Evolutionary conservation across 208 protist species (phyloP).

Genomic region (Strigomonas oncopelti): DNA sequence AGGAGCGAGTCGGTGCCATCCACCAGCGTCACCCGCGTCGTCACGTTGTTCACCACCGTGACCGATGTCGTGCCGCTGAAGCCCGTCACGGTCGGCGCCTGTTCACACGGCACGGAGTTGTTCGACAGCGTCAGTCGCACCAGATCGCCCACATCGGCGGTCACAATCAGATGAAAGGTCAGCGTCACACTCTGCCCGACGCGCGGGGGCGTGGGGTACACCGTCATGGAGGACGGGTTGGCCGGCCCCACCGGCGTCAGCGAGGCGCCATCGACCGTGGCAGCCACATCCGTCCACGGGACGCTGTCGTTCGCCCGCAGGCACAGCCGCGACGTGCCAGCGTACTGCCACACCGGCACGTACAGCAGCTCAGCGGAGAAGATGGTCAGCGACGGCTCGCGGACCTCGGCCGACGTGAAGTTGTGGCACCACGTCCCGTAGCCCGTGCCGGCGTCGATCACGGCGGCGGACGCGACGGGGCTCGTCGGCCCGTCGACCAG

Average conservation of each 20-base stretch:
- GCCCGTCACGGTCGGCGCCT: constrained; percentile 26
- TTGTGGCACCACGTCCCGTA: constrained; percentile 86
- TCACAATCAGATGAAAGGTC: constrained; percentile 60
- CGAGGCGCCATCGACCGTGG: constrained; percentile 24
- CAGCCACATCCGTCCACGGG: constrained; percentile 63
- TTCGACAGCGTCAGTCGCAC: constrained; percentile 43
- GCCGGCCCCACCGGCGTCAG: constrained; percentile 39
- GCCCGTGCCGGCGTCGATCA: constrained; percentile 35
- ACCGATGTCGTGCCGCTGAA: constrained; percentile 39
- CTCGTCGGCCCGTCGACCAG: constrained; percentile 20
- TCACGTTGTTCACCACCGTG: constrained; percentile 31
- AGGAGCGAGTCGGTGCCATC: constrained; percentile 64
- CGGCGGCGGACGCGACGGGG: constrained; percentile 24
- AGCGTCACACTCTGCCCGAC: constrained; percentile 85
- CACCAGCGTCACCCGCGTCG: constrained; percentile 44
- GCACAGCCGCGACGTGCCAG: constrained; percentile 63
- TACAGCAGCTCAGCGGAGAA: constrained; percentile 37
- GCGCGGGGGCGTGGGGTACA: constrained; percentile 64
- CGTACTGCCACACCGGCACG: constrained; percentile 63
- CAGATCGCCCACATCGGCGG: constrained; percentile 39
- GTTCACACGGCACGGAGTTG: constrained; percentile 44
- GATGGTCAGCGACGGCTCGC: constrained; percentile 51
- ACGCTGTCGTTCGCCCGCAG: constrained; percentile 24
- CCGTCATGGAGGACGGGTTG: constrained; percentile 58
- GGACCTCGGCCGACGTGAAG: constrained; percentile 56